Evolutionary conservation across 768 basidiomycete genomes (phyloP).

Genomic region (Galerina sulciceps): DNA sequence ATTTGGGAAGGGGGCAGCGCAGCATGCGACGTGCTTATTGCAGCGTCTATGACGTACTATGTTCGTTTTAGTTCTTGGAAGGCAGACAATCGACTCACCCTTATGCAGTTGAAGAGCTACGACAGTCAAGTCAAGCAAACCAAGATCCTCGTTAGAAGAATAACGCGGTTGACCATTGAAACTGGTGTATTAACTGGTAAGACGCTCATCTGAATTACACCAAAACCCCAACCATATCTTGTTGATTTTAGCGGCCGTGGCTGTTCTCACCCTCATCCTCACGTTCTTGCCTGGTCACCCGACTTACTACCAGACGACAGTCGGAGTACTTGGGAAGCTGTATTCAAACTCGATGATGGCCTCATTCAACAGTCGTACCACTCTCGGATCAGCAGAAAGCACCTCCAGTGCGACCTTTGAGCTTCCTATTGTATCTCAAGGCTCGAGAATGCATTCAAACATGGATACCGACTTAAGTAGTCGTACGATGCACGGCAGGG

Average conservation of each 20-base stretch:
- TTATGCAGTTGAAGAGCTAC: slow-evolving; percentile 1
- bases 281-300: slow-evolving; percentile 13
- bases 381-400: neutral
- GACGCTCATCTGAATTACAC: neutral
- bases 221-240: too few species aligned
- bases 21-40: slow-evolving; percentile 17
- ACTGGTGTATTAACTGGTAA: slow-evolving; percentile 3
- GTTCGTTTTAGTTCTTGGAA: neutral
- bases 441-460: neutral
- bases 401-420: neutral
- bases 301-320: slow-evolving; percentile 11
- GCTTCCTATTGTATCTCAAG: neutral
- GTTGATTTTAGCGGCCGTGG: slow-evolving; percentile 8
- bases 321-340: slow-evolving; percentile 12
- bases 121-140: slow-evolving; percentile 5
- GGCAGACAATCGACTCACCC: neutral
- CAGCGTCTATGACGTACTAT: slow-evolving; percentile 16
- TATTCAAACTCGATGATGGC: slow-evolving; percentile 20
- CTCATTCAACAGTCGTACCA: slow-evolving; percentile 13
- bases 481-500: neutral
- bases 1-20: slow-evolving; percentile 21
- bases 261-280: slow-evolving; percentile 11
- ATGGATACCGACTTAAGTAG: neutral
- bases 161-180: slow-evolving; percentile 13
- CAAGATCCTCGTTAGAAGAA: slow-evolving; percentile 4